These are phyloP conservation scores for Dalbergia cochinchinensis DNA, from an alignment of 306 rosid genomes.

Conservation along the genomic window DNA sequence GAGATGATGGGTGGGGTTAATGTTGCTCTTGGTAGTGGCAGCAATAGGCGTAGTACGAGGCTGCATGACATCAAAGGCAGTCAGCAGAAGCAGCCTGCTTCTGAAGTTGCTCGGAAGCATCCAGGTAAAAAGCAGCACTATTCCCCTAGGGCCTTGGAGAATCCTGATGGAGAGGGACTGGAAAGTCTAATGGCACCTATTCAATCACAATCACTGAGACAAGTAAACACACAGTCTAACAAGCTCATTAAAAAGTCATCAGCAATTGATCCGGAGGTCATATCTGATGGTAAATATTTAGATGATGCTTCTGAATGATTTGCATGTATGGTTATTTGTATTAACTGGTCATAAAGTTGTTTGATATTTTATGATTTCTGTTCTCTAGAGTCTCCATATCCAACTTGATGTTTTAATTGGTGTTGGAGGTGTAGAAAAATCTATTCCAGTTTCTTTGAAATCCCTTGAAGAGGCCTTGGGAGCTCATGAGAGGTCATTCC, in stretches of 20 bases:
- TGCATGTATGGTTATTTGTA: no score
- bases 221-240: slow-evolving; percentile 12
- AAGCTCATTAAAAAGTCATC: slow-evolving; percentile 7
- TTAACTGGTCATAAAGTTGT: no score
- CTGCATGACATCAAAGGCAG: slow-evolving; percentile 34
- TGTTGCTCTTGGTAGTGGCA: slow-evolving; percentile 15
- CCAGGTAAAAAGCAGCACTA: slow-evolving; percentile 32
- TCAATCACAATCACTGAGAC: slow-evolving; percentile 24
- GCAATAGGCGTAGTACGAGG: slow-evolving; percentile 25
- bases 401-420: no score
- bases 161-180: slow-evolving; percentile 22
- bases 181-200: slow-evolving; percentile 31
- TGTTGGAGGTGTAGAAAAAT: no score
- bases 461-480: neutral
- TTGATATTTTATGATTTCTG: no score
- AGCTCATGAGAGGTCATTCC: slow-evolving; percentile 6
- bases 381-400: no score
- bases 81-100: slow-evolving; percentile 37
- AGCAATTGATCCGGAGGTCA: slow-evolving; percentile 21
- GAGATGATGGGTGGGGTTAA: slow-evolving; percentile 3
- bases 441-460: no score
- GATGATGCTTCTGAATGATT: no score
- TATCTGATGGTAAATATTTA: slow-evolving; percentile 31
- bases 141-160: slow-evolving; percentile 33
- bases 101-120: slow-evolving; percentile 36